Conservation (phyloP, 495 filamentous ascomycete species). For the Penicillium ucsense region DNA sequence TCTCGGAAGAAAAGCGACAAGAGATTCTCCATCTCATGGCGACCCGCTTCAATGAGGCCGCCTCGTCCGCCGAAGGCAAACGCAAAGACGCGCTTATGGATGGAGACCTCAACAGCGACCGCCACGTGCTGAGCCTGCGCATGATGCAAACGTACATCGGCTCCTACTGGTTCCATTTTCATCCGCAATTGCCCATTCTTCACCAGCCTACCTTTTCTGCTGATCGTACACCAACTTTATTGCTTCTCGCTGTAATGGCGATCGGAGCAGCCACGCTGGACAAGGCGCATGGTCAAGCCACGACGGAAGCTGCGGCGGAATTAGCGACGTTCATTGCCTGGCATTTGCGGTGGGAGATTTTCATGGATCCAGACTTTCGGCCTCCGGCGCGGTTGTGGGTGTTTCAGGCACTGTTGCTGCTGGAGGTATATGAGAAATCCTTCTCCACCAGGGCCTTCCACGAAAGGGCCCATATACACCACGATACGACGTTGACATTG, state of each 20-base stretch:
- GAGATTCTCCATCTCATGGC: slow-evolving; percentile 81
- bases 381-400: slow-evolving; percentile 97
- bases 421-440: slow-evolving; percentile 96
- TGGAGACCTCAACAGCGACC: slow-evolving; percentile 61
- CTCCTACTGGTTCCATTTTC: slow-evolving; percentile 92
- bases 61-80: slow-evolving; percentile 60
- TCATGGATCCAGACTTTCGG: slow-evolving; percentile 82
- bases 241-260: slow-evolving; percentile 88
- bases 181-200: slow-evolving; percentile 87
- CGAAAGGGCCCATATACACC: slow-evolving; percentile 93
- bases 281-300: slow-evolving; percentile 60
- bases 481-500: slow-evolving; percentile 88
- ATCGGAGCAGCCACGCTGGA: slow-evolving; percentile 88
- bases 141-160: slow-evolving; percentile 95
- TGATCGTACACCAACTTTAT: slow-evolving; percentile 71
- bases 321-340: slow-evolving; percentile 81
- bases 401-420: slow-evolving; percentile 80
- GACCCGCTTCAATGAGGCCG: slow-evolving; percentile 70
- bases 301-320: slow-evolving; percentile 63
- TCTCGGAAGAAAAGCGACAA: slow-evolving; percentile 82
- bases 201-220: slow-evolving; percentile 90
- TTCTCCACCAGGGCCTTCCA: slow-evolving; percentile 85
- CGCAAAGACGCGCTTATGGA: slow-evolving; percentile 71
- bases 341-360: slow-evolving; percentile 88
- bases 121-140: slow-evolving; percentile 73